Evolutionary conservation across 441 rosid genomes (phyloP), one percentile per base, ranked within the genome.

Genomic region (Adansonia grandidieri): DNA sequence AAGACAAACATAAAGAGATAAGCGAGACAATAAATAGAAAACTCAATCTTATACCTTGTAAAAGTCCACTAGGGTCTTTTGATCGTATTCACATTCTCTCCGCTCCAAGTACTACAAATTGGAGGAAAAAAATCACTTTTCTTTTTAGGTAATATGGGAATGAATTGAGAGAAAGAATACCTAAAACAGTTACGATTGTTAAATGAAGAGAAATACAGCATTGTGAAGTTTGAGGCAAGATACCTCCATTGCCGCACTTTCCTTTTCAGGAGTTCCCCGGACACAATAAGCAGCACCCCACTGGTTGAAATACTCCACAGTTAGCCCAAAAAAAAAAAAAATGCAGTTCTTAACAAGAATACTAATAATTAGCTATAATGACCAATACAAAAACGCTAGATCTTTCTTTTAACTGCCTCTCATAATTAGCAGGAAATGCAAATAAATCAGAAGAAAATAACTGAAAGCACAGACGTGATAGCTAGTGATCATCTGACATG

Each of bases 241-340:
- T 87, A 94, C 99, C 93, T 93, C 91, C 98, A 94, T 94, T 19
- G 98, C 95, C 22, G 81, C 67, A 78, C 86, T 89, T 83, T 94
- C 95, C 87, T 66, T 86, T 83, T 94, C 96, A 62, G 93, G 88
- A 71, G 92, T 89, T 71, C 98, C 98, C n/a, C 89, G 90, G 71
- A 94, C 98, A 89, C 97, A 91, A 71, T 86, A 93, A 51, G 95
- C 99, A 81, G 86, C 79, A 74, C 98, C 98, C 98, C 98, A 96
- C 99, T 96, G 83, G 20, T 17, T 54, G 11, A 71, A 42, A 62
- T 79, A 75, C 20, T 37, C 10, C 19, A 78, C 15, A 60, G 6
- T 22, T 54, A 71, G 61, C 32, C 32, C 44, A 70, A 66, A 32
- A 20, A 50, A 70, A 24, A 60, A 24, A 60, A 10, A 20, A 40